Evolutionary conservation across 768 basidiomycete species (phyloP).

Genomic region (Tulasnella sp.): DNA sequence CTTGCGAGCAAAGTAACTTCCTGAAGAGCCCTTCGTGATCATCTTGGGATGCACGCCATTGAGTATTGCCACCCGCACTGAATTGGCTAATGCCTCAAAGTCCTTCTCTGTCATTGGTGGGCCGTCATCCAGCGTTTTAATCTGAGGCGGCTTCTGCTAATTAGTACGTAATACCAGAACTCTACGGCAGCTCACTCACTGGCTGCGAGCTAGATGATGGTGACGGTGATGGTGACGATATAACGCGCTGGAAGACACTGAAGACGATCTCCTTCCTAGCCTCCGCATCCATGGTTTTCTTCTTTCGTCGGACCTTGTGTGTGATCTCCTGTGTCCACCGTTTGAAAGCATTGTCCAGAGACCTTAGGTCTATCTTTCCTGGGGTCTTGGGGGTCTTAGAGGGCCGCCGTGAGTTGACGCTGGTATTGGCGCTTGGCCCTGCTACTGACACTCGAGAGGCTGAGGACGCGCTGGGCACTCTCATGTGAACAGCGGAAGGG

Average conservation of each 20-base stretch:
- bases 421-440: constrained; percentile 28
- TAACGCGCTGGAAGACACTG: constrained; percentile 62
- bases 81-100: constrained; percentile 58
- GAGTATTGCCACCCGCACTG: constrained; percentile 55
- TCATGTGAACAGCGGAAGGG: constrained; percentile 20
- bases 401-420: neutral
- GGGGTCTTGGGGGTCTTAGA: neutral
- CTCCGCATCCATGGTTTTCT: constrained; percentile 37
- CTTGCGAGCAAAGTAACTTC: constrained; percentile 84
- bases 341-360: constrained; percentile 76
- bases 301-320: constrained; percentile 73
- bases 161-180: neutral
- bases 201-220: constrained; percentile 4
- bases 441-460: constrained; percentile 26
- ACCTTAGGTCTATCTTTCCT: constrained; percentile 66
- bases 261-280: constrained; percentile 49
- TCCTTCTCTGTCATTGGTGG: constrained; percentile 62
- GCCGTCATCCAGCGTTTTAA: constrained; percentile 71
- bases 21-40: constrained; percentile 81
- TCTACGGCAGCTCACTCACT: neutral
- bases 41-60: constrained; percentile 84
- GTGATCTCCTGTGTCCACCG: constrained; percentile 85
- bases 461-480: constrained; percentile 23
- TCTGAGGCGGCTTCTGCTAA: constrained; percentile 28
- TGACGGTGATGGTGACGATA: constrained; percentile 6